phyloP scores from a whole-genome alignment of 345 rosid genomes.

The Abelmoschus esculentus region DNA sequence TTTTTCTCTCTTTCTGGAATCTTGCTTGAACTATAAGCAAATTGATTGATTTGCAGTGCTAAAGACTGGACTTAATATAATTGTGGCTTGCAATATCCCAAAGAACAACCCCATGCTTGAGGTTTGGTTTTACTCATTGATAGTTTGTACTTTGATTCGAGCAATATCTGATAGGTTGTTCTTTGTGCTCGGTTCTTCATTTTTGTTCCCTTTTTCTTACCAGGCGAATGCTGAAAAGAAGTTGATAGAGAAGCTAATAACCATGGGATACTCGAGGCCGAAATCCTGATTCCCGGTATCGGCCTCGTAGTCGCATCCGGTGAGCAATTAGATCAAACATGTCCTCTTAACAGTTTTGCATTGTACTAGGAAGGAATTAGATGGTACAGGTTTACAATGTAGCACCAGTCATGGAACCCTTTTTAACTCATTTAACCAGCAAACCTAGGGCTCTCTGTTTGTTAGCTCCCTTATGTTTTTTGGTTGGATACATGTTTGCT shows the following conservation, averaged over 20 bases:
- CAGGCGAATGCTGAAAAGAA: conserved; percentile 63
- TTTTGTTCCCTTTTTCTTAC: background rate
- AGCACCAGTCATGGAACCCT: background rate
- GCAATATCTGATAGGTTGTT: background rate
- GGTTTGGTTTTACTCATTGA: conserved; percentile 23
- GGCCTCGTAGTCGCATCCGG: background rate
- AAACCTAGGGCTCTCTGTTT: background rate
- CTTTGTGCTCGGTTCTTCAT: background rate
- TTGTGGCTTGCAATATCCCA: conserved; percentile 80
- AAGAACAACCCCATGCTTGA: conserved; percentile 77
- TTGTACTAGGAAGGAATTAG: background rate
- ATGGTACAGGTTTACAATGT: background rate
- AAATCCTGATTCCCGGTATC: conserved; percentile 23
- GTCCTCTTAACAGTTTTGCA: background rate
- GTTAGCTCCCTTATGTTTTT: too few species aligned
- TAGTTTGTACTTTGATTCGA: background rate
- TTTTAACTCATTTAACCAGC: background rate
- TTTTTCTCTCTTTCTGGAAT: background rate
- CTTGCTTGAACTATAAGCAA: background rate
- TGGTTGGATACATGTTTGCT: background rate
- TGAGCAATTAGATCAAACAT: background rate
- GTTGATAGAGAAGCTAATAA: conserved; percentile 61
- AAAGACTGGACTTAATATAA: conserved; percentile 70
- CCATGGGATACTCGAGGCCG: conserved; percentile 53
- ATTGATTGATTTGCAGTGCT: conserved; percentile 36